Conservation (phyloP, 2,329 filamentous ascomycete species). For the Verticillium isaacii region DNA sequence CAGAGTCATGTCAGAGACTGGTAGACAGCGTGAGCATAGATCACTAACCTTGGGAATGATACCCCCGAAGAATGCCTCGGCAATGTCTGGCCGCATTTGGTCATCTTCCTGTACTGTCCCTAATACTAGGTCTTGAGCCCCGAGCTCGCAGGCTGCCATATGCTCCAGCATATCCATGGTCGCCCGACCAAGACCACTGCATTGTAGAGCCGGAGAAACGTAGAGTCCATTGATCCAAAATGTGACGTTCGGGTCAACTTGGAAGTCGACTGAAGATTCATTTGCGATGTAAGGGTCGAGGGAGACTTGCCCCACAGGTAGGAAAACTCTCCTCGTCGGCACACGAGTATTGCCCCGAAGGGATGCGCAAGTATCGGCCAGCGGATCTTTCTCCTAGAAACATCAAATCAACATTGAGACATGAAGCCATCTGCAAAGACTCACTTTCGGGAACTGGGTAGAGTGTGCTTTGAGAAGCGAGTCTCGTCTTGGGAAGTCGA, state of each 20-base stretch:
- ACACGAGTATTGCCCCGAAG: slow-evolving; percentile 5
- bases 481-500: slow-evolving; percentile 5
- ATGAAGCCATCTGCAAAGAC: background rate
- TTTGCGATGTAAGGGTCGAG: slow-evolving; percentile 16
- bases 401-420: too few relatives aligned
- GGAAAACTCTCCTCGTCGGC: slow-evolving; percentile 11
- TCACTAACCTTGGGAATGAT: slow-evolving; percentile 1
- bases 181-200: slow-evolving; percentile 19
- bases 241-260: slow-evolving; percentile 13
- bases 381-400: slow-evolving; percentile 9
- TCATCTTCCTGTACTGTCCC: slow-evolving; percentile 20
- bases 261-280: slow-evolving; percentile 5
- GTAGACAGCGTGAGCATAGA: background rate
- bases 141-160: slow-evolving; percentile 18
- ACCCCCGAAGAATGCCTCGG: background rate
- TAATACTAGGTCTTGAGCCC: slow-evolving; percentile 17
- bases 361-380: slow-evolving; percentile 10
- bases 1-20: background rate
- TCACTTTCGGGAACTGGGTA: slow-evolving; percentile 13
- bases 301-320: slow-evolving; percentile 25
- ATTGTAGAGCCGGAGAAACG: slow-evolving; percentile 17
- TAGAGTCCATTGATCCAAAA: slow-evolving; percentile 27
- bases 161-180: slow-evolving; percentile 22
- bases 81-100: slow-evolving; percentile 1
- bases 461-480: slow-evolving; percentile 16